Evolutionary conservation across 768 basidiomycete genomes (phyloP), one percentile per base, ranked within the genome.

Genomic region (Thelephora aurantiotincta): DNA sequence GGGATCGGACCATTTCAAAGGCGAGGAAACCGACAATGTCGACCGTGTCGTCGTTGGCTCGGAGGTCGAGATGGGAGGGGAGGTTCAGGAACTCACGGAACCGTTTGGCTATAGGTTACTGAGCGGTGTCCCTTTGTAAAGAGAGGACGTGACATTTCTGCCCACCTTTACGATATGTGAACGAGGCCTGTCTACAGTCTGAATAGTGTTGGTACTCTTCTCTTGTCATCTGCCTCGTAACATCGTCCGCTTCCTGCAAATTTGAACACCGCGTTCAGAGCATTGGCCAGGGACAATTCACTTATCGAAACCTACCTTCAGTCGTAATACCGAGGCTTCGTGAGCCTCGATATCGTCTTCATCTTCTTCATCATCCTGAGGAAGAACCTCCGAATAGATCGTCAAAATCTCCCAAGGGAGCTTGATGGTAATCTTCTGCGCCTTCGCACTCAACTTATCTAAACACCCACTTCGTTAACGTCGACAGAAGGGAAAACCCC

Each of bases 121-220:
- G 35, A 35, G 35, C 13, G 16, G 18, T 26, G n/a, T 33, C 35
- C 13, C 2, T 38, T 38, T 38, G 35, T 5, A 34, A 18, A 47
- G n/a, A 20, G 26, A 30, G 9, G 4, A 22, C 4, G 4, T 4
- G 4, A 22, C 14, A 41, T 9, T 41, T 4, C n/a, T 35, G 62
- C 67, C 30, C 41, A 88, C 92, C 84, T 80, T 97, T 98, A 47
- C 92, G 80, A 62, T 93, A 96, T 0, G 93, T 96, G 62, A 97
- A 98, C 13, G 89, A 89, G 0, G 93, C 93, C 62, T 96, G 93
- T 50, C 93, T 77, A 66, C 92, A 96, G 60, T 94, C 91, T 2
- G 92, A 92, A 60, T 96, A 96, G 59, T 92, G 91, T 50, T 93
- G 86, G 61, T 97, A 98, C 57, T 97, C 90, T 60, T 97, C 93